Percentiles rank a stretch among this genome's conserved stretches.
Evolutionary conservation across 805 yeast species (phyloP).

Genomic region (Zygosaccharomyces lentus): DNA sequence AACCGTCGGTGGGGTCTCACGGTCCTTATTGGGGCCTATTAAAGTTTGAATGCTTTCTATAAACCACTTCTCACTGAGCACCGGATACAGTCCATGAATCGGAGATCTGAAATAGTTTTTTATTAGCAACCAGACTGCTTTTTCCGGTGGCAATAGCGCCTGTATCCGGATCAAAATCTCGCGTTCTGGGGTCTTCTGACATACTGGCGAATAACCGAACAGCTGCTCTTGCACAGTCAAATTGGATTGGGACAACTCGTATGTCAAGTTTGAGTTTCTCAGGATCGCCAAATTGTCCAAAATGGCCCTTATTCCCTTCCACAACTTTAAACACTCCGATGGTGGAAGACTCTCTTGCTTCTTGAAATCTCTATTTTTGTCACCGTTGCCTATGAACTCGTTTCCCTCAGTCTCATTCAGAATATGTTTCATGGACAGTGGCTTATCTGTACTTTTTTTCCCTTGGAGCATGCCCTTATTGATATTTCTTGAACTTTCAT

Average conservation of each 20-base stretch:
- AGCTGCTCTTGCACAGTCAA: slow-evolving; percentile 9
- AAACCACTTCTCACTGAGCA: slow-evolving; percentile 39
- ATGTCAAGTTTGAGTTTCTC: slow-evolving; percentile 8
- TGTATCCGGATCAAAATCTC: slow-evolving; percentile 32
- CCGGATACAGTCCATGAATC: slow-evolving; percentile 47
- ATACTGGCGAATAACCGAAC: slow-evolving; percentile 13
- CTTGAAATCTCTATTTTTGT: not conserved
- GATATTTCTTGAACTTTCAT: slow-evolving; percentile 38
- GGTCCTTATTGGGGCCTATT: slow-evolving; percentile 36
- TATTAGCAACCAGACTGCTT: slow-evolving; percentile 43
- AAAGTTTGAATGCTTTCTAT: slow-evolving; percentile 35
- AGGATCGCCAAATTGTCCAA: slow-evolving; percentile 14
- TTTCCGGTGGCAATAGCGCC: slow-evolving; percentile 40
- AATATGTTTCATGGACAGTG: slow-evolving; percentile 11
- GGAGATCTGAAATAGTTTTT: slow-evolving; percentile 41
- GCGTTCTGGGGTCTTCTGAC: slow-evolving; percentile 21
- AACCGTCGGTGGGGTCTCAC: slow-evolving; percentile 35
- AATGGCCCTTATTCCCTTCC: slow-evolving; percentile 15
- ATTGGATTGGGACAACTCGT: not conserved
- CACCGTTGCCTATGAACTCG: slow-evolving; percentile 1
- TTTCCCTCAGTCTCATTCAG: slow-evolving; percentile 9
- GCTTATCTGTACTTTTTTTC: slow-evolving; percentile 8
- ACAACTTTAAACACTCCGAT: slow-evolving; percentile 10
- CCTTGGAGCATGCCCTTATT: slow-evolving; percentile 4
- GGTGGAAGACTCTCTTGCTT: not conserved